phyloP scores from a whole-genome alignment of 2,329 filamentous ascomycete species.

The Diaporthe vaccinii region DNA sequence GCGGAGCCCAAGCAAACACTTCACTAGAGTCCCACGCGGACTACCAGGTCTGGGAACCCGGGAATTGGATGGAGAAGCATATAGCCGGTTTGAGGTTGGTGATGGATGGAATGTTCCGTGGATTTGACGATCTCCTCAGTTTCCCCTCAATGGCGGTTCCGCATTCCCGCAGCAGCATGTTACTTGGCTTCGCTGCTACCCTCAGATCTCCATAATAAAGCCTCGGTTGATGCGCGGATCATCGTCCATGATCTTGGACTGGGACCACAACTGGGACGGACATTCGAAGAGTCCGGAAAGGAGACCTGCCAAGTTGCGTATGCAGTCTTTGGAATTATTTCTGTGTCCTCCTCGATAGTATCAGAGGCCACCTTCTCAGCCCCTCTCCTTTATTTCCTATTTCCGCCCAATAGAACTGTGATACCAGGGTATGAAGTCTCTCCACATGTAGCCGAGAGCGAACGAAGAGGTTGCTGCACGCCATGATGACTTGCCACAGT shows the following conservation, averaged over 20 bases:
- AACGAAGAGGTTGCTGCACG: background rate
- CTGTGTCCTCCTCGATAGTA: background rate
- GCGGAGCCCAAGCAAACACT: background rate
- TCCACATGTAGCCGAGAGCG: background rate
- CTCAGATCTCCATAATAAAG: background rate
- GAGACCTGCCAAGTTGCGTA: background rate
- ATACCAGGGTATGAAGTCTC: no score
- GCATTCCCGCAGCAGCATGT: background rate
- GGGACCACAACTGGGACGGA: background rate
- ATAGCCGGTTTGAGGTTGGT: background rate
- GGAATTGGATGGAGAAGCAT: background rate
- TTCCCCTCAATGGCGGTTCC: conserved; percentile 11
- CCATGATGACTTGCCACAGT: background rate
- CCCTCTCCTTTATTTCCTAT: background rate
- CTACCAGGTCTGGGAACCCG: background rate
- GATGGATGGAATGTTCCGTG: background rate
- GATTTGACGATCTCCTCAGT: background rate
- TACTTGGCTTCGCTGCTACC: background rate
- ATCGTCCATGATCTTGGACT: background rate
- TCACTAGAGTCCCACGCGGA: no score
- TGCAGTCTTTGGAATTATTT: background rate
- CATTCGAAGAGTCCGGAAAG: background rate
- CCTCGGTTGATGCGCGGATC: background rate
- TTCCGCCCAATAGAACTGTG: no score
- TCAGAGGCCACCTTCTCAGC: background rate